A percentile compares a stretch with the other conserved stretches of the same genome.
Evolutionary conservation across 306 rosid species (phyloP).

Genomic region (Prunus salicina): DNA sequence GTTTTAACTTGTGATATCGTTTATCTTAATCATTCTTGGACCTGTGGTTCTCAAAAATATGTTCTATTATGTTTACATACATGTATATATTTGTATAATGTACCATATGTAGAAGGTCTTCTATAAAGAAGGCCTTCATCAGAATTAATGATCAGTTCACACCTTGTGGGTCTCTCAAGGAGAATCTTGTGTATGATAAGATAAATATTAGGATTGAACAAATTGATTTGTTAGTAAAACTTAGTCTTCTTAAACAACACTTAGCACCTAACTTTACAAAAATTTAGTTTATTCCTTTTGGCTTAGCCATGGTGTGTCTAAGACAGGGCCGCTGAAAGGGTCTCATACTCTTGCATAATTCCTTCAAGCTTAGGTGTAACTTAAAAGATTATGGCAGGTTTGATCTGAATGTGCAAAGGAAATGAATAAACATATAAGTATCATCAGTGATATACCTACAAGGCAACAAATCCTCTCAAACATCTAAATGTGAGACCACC

Average conservation of each 20-base stretch:
- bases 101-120: neutral
- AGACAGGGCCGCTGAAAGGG: no score
- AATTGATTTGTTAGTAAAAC: neutral
- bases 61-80: neutral
- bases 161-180: neutral
- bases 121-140: neutral
- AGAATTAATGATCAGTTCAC: neutral
- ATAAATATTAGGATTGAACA: neutral
- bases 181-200: no score
- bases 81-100: neutral
- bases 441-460: neutral
- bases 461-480: neutral
- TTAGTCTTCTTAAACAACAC: neutral
- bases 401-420: neutral
- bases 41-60: neutral
- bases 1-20: neutral
- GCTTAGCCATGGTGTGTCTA: neutral
- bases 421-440: neutral
- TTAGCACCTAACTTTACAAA: neutral
- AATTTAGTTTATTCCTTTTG: neutral
- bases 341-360: no score
- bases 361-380: neutral
- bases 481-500: neutral
- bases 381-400: neutral
- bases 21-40: slow-evolving; percentile 2